Conservation (phyloP, 2,329 filamentous ascomycete species). For the Epichloe elymi region DNA sequence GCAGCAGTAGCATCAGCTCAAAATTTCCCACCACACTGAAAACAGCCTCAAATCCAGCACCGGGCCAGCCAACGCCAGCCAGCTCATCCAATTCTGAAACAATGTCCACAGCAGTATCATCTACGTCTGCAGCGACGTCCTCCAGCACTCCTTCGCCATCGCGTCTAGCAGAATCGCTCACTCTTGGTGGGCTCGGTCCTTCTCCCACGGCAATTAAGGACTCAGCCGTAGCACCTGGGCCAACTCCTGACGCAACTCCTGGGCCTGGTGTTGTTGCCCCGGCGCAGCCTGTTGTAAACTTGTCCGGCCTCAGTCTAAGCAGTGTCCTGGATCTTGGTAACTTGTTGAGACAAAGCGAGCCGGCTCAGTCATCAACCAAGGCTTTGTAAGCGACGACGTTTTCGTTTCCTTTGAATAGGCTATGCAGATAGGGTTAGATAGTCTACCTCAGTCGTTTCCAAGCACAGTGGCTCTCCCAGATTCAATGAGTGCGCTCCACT, state of each 20-base stretch:
- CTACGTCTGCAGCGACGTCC: constrained; percentile 1
- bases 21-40: background rate
- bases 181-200: background rate
- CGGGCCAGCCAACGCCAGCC: background rate
- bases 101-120: constrained; percentile 4
- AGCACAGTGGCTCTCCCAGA: background rate
- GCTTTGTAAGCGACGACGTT: background rate
- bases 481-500: background rate
- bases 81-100: background rate
- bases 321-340: constrained; percentile 32
- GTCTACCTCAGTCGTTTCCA: background rate
- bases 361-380: background rate
- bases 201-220: background rate
- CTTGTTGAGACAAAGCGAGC: constrained; percentile 11
- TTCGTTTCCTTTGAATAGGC: background rate
- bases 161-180: background rate
- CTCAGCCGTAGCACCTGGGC: constrained; percentile 3
- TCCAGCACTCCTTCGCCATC: background rate
- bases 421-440: background rate
- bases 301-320: constrained; percentile 27
- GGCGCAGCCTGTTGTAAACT: constrained; percentile 18
- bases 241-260: constrained; percentile 1
- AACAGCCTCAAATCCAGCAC: background rate
- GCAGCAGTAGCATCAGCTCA: background rate
- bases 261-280: constrained; percentile 10